Conservation (phyloP, 495 filamentous ascomycete species). For the Talaromyces wortmannii region DNA sequence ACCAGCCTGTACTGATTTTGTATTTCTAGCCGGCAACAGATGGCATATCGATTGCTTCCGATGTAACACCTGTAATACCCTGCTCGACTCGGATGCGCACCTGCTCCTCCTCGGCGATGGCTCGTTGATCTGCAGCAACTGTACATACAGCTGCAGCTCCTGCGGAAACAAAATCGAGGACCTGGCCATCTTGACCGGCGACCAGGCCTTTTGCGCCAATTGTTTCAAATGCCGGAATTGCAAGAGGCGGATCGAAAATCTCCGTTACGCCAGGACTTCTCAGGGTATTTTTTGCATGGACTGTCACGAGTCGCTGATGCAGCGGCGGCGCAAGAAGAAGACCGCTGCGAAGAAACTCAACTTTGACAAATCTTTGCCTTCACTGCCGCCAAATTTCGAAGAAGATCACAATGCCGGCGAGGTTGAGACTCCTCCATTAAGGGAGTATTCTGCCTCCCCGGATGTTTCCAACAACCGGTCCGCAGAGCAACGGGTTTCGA, state of each 20-base stretch:
- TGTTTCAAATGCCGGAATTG: conserved; percentile 98
- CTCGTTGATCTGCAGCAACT: conserved; percentile 97
- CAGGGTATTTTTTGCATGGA: conserved; percentile 99
- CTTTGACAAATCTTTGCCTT: conserved; percentile 84
- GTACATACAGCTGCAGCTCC: conserved; percentile 97
- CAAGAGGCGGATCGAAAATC: conserved; percentile 96
- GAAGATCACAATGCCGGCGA: conserved; percentile 5
- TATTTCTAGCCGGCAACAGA: conserved; percentile 75
- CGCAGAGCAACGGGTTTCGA: conserved; percentile 1
- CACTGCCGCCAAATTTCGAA: conserved; percentile 61
- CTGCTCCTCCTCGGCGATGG: conserved; percentile 95
- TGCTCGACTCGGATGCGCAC: conserved; percentile 97
- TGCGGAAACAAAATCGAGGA: conserved; percentile 98
- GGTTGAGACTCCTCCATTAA: conserved; percentile 55
- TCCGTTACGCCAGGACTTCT: conserved; percentile 94
- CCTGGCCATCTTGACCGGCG: conserved; percentile 92
- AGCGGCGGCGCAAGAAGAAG: conserved; percentile 78
- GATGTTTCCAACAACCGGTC: conserved; percentile 62
- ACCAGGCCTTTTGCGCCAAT: conserved; percentile 96
- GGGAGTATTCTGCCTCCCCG: conserved; percentile 60
- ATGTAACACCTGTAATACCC: conserved; percentile 90
- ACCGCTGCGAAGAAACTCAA: conserved; percentile 57
- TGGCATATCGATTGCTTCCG: conserved; percentile 99
- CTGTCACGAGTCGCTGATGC: conserved; percentile 98
- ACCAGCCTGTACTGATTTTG: conserved; percentile 4